These are phyloP conservation scores for Chlorella sp. DNA, from an alignment of 139 green algal species.

Conservation along the genomic window DNA sequence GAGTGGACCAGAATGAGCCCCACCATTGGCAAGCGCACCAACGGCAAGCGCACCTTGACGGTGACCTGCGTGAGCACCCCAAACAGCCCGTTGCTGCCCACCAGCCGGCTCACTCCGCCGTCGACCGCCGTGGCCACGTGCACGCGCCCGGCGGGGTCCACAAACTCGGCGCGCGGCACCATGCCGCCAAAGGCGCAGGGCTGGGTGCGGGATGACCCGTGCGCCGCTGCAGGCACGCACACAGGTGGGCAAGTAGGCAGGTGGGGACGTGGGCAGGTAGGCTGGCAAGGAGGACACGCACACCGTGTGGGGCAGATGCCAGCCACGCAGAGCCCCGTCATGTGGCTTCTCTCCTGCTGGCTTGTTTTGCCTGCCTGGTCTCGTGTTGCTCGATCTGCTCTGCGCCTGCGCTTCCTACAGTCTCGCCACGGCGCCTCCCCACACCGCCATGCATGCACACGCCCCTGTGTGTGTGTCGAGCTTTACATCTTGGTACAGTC, in stretches of 20 bases:
- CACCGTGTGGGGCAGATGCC: too few species aligned
- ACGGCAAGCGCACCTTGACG: not conserved
- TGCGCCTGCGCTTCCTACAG: too few species aligned
- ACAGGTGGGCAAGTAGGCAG: too few species aligned
- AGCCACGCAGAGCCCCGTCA: too few species aligned
- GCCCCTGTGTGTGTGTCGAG: not conserved
- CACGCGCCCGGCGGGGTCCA: not conserved
- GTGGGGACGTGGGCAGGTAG: too few species aligned
- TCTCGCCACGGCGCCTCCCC: too few species aligned
- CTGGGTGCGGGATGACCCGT: conserved; percentile 5
- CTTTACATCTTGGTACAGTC: not conserved
- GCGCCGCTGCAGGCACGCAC: too few species aligned
- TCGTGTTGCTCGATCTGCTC: too few species aligned
- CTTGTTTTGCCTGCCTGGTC: too few species aligned
- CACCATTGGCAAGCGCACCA: not conserved
- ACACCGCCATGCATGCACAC: too few species aligned
- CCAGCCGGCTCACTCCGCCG: not conserved
- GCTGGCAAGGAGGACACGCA: too few species aligned
- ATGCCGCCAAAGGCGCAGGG: conserved; percentile 1
- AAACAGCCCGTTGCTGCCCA: conserved; percentile 5
- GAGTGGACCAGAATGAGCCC: not conserved
- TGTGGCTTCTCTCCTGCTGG: too few species aligned
- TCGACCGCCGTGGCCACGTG: not conserved
- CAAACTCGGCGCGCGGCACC: not conserved
- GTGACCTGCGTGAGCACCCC: conserved; percentile 6